Percentiles rank a stretch among this genome's conserved stretches.
These are phyloP conservation scores for Ophiocordyceps robertsii DNA, from an alignment of 2,329 filamentous ascomycete species.

Conservation along the genomic window DNA sequence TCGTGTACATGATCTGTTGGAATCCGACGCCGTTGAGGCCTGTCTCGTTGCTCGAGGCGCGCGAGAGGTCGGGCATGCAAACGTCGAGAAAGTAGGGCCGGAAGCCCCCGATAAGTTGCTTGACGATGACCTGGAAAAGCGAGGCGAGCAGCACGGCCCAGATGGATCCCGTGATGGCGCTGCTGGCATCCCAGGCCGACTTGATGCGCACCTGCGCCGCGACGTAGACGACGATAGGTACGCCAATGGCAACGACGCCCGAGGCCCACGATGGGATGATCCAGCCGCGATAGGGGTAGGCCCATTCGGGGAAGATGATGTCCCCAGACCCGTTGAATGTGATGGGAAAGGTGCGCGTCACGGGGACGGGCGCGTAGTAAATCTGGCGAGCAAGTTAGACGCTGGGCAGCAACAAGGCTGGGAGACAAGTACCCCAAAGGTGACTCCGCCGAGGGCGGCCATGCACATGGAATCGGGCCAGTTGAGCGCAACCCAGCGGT, in stretches of 20 bases:
- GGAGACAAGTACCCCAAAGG: slow-evolving; percentile 14
- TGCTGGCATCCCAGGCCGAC: slow-evolving; percentile 47
- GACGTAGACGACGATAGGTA: slow-evolving; percentile 45
- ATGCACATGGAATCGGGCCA: slow-evolving; percentile 49
- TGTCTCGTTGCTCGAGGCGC: slow-evolving; percentile 18
- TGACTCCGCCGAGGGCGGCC: slow-evolving; percentile 29
- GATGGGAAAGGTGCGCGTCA: slow-evolving; percentile 47
- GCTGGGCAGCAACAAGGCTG: too few species aligned
- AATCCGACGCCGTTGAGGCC: slow-evolving; percentile 36
- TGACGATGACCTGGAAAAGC: slow-evolving; percentile 53
- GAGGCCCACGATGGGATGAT: slow-evolving; percentile 47
- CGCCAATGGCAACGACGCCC: slow-evolving; percentile 38
- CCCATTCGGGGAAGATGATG: slow-evolving; percentile 49
- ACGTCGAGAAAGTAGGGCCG: slow-evolving; percentile 51
- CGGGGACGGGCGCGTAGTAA: slow-evolving; percentile 39
- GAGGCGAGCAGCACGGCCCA: slow-evolving; percentile 46
- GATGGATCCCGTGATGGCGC: slow-evolving; percentile 45
- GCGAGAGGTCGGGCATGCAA: slow-evolving; percentile 43
- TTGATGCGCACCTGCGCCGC: slow-evolving; percentile 43
- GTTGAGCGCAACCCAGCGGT: slow-evolving; percentile 42
- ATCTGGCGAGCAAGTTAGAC: slow-evolving; percentile 18
- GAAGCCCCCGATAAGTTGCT: slow-evolving; percentile 51
- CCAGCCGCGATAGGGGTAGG: slow-evolving; percentile 50
- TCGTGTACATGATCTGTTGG: slow-evolving; percentile 48
- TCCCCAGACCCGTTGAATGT: slow-evolving; percentile 42